A percentile compares a stretch with the other conserved stretches of the same genome.
Conservation (phyloP, 2,329 filamentous ascomycete genomes). For the Stachybotrys elegans region DNA sequence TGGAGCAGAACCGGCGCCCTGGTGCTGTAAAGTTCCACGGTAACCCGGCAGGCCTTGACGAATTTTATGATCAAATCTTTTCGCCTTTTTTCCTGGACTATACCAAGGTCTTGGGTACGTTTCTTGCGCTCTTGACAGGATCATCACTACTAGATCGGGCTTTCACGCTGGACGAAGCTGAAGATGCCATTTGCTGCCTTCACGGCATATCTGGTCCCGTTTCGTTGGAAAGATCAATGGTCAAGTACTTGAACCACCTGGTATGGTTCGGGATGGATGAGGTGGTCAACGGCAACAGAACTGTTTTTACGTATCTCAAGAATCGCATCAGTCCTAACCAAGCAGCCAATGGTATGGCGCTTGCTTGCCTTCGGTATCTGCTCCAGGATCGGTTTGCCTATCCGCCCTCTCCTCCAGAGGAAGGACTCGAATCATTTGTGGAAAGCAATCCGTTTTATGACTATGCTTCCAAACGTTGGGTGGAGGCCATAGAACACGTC, state of each 20-base stretch:
- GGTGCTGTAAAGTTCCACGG: neutral
- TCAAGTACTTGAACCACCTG: too few relatives aligned
- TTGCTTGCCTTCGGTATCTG: slow-evolving; percentile 15
- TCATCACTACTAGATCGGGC: too few relatives aligned
- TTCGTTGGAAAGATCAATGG: too few relatives aligned
- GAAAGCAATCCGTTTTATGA: slow-evolving; percentile 10
- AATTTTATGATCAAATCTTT: slow-evolving; percentile 8
- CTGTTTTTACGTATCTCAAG: slow-evolving; percentile 6
- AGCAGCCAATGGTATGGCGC: slow-evolving; percentile 13
- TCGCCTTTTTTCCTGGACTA: neutral
- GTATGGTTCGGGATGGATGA: too few relatives aligned
- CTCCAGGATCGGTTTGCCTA: slow-evolving; percentile 5
- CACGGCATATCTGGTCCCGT: too few relatives aligned
- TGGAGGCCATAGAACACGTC: slow-evolving; percentile 6
- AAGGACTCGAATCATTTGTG: too few relatives aligned
- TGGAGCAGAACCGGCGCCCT: neutral
- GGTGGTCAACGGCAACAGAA: slow-evolving; percentile 5
- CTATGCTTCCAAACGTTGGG: slow-evolving; percentile 12
- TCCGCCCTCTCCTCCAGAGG: neutral
- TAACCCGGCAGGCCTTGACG: slow-evolving; percentile 8
- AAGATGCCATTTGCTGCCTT: too few relatives aligned
- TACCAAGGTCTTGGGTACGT: too few relatives aligned
- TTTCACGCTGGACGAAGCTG: too few relatives aligned
- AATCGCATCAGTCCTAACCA: slow-evolving; percentile 5
- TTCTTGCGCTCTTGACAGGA: too few relatives aligned